Evolutionary conservation across 2,329 filamentous ascomycete genomes (phyloP), one percentile per base, ranked within the genome.

Genomic region (Arthroderma sp.): DNA sequence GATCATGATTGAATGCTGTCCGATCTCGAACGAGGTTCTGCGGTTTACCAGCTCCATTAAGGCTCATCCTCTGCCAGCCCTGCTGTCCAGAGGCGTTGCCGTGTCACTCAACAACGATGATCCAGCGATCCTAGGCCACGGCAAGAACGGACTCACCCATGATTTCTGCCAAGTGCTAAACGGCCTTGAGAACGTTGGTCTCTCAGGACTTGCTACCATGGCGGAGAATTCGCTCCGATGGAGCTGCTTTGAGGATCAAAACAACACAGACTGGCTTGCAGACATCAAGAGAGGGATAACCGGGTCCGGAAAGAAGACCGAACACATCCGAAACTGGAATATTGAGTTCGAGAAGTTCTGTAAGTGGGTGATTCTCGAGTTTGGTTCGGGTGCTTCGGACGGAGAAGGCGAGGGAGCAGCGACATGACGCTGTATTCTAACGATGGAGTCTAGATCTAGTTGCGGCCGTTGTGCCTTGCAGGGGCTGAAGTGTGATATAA

Each of bases 141-240:
- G 87, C 58, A 82, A 79, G 5, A 86, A 84, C 31, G 89, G 88
- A 41, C 84, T 93, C 79, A 93, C 87, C 1, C 88, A 95, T 70
- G 90, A 95, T 72, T 95, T 95, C 71, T 96, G 89, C 87, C 90
- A 95, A 71, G 86, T 87, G 1, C 75, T 96, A n/a, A 89, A 95
- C 71, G 91, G 88, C 0, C 93, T 91, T 81, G 85, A 95, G 59
- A 95, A 94, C 66, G 80, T 96, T 11, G 91, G 91, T 0, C 78
- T 97, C 1, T 88, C 88, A 8, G 91, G 91, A 0, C 74, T 97
- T 56, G 91, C 87, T 0, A 87, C 85, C 58, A 77, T 97, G 65
- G 91, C 90, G 0, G 90, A 96, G 77, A 97, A 95, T 67, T 94
- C 88, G 62, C 83, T 97, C 43, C 80, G 88, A 43, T 97, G 89